Evolutionary conservation across 352 stramenopile genomes (phyloP), one percentile per base, ranked within the genome.

Genomic region (Pythium phragmiticola): DNA sequence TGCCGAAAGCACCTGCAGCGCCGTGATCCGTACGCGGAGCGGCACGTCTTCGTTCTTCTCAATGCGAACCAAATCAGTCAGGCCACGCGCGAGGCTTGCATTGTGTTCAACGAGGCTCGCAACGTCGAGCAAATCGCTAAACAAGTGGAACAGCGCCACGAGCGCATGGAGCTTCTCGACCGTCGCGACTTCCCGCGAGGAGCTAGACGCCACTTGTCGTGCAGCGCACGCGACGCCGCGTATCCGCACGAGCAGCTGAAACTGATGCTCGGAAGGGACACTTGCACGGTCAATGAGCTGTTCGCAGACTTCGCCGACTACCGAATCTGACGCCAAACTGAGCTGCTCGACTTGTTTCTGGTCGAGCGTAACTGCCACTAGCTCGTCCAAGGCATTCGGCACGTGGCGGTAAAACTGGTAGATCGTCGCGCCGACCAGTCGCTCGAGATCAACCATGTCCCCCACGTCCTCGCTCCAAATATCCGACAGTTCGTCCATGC

Each of bases 71-170:
- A 96, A 66, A 52, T 96, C 85, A 3, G 90, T 80, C 21, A 96
- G 65, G 7, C 72, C 72, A 12, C 84, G 81, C 14, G 79, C 88
- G 16, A 96, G 74, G 34, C 92, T 84, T 7, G 82, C 68, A 69
- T 93, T 86, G 33, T 88, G 71, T 50, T 94, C 84, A 42, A 94
- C 75, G 60, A 90, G 91, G 68, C 75, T 87, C 11, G 78, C 87
- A 33, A 93, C 82, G 49, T 96, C 84, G 54, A 75, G 79, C 8
- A 84, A 72, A 50, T 94, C 84, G 51, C 79, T 83, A 41, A 91
- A 92, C 7, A 84, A 72, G 28, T 86, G 87, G 65, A 93, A 94
- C 33, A 96, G 73, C 26, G 74, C 81, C 30, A 92, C 39, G 16
- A 94, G 54, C 36, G 85, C 80, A 43, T 91, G 65, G 39, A 96